Conservation (phyloP, 2,329 filamentous ascomycete genomes). For the Colletotrichum sp. region DNA sequence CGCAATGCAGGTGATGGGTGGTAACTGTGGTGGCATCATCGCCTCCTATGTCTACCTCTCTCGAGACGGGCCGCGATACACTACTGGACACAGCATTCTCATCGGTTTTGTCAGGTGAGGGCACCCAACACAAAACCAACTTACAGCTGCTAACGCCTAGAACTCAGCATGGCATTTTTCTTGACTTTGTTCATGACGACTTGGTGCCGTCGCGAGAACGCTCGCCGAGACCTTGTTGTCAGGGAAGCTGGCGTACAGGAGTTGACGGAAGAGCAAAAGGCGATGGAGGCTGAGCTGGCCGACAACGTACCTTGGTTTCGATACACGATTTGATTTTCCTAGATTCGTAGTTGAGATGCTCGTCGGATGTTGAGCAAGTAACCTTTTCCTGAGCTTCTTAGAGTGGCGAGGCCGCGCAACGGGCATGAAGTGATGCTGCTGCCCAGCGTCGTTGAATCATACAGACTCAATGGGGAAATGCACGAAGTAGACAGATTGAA, state of each 20-base stretch:
- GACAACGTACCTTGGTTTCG: conserved; percentile 36
- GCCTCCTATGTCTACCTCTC: conserved; percentile 53
- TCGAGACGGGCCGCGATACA: conserved; percentile 46
- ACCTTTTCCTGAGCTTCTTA: background rate
- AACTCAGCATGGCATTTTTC: conserved; percentile 30
- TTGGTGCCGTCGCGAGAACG: conserved; percentile 35
- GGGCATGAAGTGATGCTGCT: background rate
- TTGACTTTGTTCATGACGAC: conserved; percentile 35
- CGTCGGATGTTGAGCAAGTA: background rate
- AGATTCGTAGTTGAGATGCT: background rate
- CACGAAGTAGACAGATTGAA: background rate
- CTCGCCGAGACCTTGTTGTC: conserved; percentile 28
- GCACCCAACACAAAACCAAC: background rate
- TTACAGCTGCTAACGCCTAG: conserved; percentile 21
- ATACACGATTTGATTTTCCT: conserved; percentile 26
- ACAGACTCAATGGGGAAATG: background rate
- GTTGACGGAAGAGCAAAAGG: conserved; percentile 32
- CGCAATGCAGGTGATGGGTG: conserved; percentile 57
- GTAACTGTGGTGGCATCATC: conserved; percentile 52
- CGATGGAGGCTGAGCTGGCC: conserved; percentile 32
- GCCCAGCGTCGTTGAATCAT: background rate
- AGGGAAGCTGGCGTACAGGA: conserved; percentile 20
- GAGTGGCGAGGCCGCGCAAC: background rate
- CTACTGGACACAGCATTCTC: conserved; percentile 49
- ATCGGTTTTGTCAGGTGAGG: conserved; percentile 33